Evolutionary conservation across 129 eudicot genomes (phyloP), one percentile per base, ranked within the genome.

Genomic region (Rutidosis leptorrhynchoides): DNA sequence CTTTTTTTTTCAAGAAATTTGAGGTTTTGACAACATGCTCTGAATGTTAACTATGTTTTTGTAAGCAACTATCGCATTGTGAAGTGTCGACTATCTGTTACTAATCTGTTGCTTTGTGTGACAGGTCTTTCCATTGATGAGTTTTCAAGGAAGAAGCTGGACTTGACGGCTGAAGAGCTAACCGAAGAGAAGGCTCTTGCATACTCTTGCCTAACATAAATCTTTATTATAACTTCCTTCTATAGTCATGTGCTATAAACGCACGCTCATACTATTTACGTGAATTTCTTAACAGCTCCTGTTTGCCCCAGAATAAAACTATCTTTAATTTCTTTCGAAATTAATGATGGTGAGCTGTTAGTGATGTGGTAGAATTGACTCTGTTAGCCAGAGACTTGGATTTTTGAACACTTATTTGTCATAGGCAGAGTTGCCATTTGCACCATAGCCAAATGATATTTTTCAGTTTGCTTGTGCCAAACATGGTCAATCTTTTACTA

Each of bases 81-180:
- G 14, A 2, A 37, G 16, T 9, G 45, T 11, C 5, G 46, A 40
- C 3, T 12, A 11, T 12, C 16, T 11, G n/a, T 12, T 48, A 5
- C 22, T 21, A 21, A 19, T 53, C 0, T 8, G 14, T 19, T 19
- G 29, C 14, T 29, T 6, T 29, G 8, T 65, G 2, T 51, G n/a
- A 0, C 71, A 94, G 99, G 93, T 59, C 99, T 94, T 59, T 77
- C 93, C n/a, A 86, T 94, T 33, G 97, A 94, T 14, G 97, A 89
- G 68, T 72, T 81, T 59, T 94, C 99, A 28, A 86, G 99, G 88
- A 83, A 86, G 87, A 94, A 94, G 80, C 69, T 94, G 83, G 97
- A 94, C 75, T 82, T 79, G 77, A 94, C 99, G 1, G 99, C 92
- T 45, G 81, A 83, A 61, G 99, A 94, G 69, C 95, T 94, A 26